Evolutionary conservation across 2,329 filamentous ascomycete genomes (phyloP).

Genomic region (Chaetomiaceae sp.): DNA sequence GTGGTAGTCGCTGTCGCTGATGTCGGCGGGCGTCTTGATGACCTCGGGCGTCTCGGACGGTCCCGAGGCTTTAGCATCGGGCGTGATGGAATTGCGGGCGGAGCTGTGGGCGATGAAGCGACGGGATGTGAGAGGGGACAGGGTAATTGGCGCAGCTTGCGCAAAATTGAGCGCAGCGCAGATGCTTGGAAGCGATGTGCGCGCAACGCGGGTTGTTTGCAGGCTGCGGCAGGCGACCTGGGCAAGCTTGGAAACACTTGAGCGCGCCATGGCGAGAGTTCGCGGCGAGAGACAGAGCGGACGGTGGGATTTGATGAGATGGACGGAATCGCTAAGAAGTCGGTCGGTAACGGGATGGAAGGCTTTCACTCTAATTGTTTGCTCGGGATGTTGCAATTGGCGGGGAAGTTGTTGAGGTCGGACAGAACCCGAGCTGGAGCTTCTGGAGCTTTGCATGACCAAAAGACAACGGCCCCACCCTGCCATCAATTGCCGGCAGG

Average conservation of each 20-base stretch:
- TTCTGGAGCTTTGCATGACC: too few relatives aligned
- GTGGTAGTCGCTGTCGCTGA: conserved; percentile 70
- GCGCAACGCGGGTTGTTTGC: conserved; percentile 25
- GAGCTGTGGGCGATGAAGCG: conserved; percentile 32
- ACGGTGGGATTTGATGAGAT: background rate
- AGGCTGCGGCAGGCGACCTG: conserved; percentile 35
- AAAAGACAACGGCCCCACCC: conserved; percentile 3
- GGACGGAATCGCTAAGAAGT: background rate
- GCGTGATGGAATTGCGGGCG: conserved; percentile 49
- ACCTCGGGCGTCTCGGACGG: conserved; percentile 35
- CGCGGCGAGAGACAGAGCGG: too few relatives aligned
- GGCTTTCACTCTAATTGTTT: background rate
- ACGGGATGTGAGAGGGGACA: background rate
- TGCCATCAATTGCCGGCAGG: conserved; percentile 6
- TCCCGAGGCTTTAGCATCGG: conserved; percentile 45
- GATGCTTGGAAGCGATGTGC: conserved; percentile 21
- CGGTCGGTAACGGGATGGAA: background rate
- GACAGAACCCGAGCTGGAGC: too few relatives aligned
- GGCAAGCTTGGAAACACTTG: conserved; percentile 34
- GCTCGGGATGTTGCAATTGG: background rate
- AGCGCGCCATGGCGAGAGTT: conserved; percentile 29
- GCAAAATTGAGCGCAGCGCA: background rate
- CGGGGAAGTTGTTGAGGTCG: background rate
- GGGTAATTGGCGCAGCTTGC: conserved; percentile 8
- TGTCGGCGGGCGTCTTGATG: conserved; percentile 48